Percentiles rank a stretch among this genome's conserved stretches.
phyloP scores from a whole-genome alignment of 331 rosid species.

The Quercus lobata region DNA sequence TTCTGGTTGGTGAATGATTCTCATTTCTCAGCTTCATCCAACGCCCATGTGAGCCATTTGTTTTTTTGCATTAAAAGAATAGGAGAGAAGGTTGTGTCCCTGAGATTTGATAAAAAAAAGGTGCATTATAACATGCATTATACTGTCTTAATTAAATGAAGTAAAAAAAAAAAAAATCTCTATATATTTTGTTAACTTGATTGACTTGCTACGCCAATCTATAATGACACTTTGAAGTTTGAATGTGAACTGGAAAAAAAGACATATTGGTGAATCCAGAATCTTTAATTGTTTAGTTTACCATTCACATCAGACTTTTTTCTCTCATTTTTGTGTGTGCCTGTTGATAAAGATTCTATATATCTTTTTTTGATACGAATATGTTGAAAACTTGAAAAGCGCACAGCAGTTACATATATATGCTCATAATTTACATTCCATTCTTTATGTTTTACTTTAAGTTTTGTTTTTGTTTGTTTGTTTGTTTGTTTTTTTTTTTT shows the following conservation, averaged over 20 bases:
- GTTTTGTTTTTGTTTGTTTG: neutral
- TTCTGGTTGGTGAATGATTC: constrained; percentile 62
- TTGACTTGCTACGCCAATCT: neutral
- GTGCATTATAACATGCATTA: constrained; percentile 34
- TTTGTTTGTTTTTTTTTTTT: no score
- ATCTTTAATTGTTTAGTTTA: constrained; percentile 9
- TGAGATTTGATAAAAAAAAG: no score
- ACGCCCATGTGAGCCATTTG: constrained; percentile 57
- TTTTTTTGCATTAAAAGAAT: constrained; percentile 17
- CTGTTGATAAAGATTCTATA: constrained; percentile 12
- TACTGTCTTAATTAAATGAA: constrained; percentile 8
- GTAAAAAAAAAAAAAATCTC: neutral
- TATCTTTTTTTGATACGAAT: constrained; percentile 26
- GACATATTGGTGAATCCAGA: neutral
- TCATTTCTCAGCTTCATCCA: constrained; percentile 4
- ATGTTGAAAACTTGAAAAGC: neutral
- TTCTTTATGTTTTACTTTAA: no score
- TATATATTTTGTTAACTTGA: neutral
- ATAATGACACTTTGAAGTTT: neutral
- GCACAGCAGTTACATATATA: neutral
- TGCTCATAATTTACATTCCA: neutral
- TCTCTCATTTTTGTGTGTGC: constrained; percentile 9
- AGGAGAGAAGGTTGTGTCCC: constrained; percentile 19
- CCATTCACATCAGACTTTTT: neutral
- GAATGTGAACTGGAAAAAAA: neutral